Conservation (phyloP, 805 yeast species). For the Candida nemodendra region DNA sequence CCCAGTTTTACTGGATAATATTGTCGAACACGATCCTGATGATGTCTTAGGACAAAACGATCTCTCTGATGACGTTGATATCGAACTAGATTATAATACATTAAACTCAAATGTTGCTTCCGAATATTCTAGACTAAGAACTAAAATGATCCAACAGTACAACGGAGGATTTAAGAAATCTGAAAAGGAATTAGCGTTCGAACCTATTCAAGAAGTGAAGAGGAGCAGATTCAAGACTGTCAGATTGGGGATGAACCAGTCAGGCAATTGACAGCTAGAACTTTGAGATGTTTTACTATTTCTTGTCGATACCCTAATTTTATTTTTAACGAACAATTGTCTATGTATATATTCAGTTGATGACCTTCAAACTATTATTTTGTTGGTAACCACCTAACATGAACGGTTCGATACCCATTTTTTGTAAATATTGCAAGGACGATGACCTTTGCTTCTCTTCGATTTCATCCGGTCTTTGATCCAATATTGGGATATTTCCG, state of each 20-base stretch:
- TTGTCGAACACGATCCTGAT: constrained; percentile 42
- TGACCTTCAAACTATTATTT: constrained; percentile 17
- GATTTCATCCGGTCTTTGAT: constrained; percentile 2
- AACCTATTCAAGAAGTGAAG: constrained; percentile 63
- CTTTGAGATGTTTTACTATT: too few species aligned
- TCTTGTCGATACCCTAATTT: too few species aligned
- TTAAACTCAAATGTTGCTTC: constrained; percentile 47
- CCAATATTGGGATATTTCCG: constrained; percentile 14
- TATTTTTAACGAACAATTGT: too few species aligned
- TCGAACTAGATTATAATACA: constrained; percentile 32
- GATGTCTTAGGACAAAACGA: constrained; percentile 24
- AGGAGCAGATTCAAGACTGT: constrained; percentile 72
- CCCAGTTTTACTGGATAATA: constrained; percentile 40
- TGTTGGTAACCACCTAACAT: constrained; percentile 32
- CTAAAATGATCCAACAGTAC: constrained; percentile 43
- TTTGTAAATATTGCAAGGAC: constrained; percentile 22
- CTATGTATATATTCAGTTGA: too few species aligned
- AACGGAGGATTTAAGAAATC: constrained; percentile 48
- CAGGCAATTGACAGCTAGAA: too few species aligned
- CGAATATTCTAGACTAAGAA: constrained; percentile 58
- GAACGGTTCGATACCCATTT: constrained; percentile 28
- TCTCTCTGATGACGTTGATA: constrained; percentile 27
- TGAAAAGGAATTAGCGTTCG: constrained; percentile 54
- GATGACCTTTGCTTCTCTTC: constrained; percentile 18
- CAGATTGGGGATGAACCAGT: constrained; percentile 23